Evolutionary conservation across 495 filamentous ascomycete species (phyloP), one percentile per base, ranked within the genome.

Genomic region (Podospora tetraspora): DNA sequence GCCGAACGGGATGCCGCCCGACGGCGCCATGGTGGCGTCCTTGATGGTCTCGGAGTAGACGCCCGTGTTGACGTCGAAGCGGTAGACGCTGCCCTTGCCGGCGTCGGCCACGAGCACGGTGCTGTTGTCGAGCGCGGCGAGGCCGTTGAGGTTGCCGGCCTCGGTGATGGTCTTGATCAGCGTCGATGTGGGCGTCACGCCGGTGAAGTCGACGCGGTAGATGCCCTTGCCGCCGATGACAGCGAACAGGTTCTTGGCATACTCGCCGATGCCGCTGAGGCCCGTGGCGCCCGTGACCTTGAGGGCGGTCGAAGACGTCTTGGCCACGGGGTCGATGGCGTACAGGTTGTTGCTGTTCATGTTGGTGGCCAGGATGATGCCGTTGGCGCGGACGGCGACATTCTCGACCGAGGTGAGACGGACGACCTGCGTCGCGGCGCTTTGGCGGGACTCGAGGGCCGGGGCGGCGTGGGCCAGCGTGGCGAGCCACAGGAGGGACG

Each of bases 341-440:
- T 78, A 74, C 59, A 80, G 69, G 23, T 69, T 75, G n/a, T 75
- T 68, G 57, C 64, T 68, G 69, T 77, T 81, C 70, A 80, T 75
- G 69, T 78, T 74, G 21, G 81, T 81, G 10, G 79, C 73, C 3
- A 85, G 77, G 68, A 85, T 72, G 34, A 78, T 76, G 27, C 81
- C 80, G 63, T 81, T 80, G 34, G 80, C 66, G 13, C 82, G 81
- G 24, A 83, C 76, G 24, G 83, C 82, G 11, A 84, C 70, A 66
- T 85, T 85, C 58, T 84, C 83, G 58, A 81, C 58, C 66, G 77
- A 83, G 32, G 72, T 75, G 60, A 78, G 69, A 11, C 68, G 66
- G 57, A 78, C 74, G 22, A 79, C 74, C 59, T 79, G 77, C 0
- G 70, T 67, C 0, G 74, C 75, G 19, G 77, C 64, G 22, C 69